Base-by-base conservation (phyloP, 2,329 filamentous ascomycete species). In the Dactylellina cionopaga region DNA sequence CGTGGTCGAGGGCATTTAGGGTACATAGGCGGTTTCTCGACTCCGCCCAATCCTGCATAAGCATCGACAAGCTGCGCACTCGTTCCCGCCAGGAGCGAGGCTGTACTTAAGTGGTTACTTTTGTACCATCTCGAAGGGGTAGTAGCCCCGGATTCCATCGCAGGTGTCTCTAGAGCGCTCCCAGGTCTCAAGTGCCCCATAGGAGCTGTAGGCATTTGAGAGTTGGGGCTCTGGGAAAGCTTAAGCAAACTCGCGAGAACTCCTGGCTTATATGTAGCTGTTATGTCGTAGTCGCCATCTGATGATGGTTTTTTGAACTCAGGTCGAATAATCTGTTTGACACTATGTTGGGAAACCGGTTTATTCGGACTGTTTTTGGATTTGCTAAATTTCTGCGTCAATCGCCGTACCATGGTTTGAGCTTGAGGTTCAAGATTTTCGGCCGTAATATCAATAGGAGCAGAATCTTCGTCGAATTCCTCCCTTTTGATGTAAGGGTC, bases 191-290 rank as follows among this genome's bases (percentile, higher is more conserved):
- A 58, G 5, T 22, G 31, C 11, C 24, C 1, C 7, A 11, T 41
- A 13, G 27, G 31, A 5, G 22, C 56, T 4, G 39, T 13, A 15
- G 56, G 31, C 6, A 35, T 22, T 15, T 47, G 39, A 17, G 35
- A 44, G 1, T 13, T 29, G 2, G 39, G 41, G 33, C 33, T 27
- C 25, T 49, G 56, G 1, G 56, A 33, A 17, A 71, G 35, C 15
- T 63, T 71, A 5, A 71, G 29, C 10, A 71, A 6, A n/a, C 44
- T 63, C 6, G 65, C 65, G 19, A 71, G 65, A 3, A 63, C 65
- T 3, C 65, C 65, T 17, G 56, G 49, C n/a, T 63, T 56, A 33
- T 51, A 51, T 13, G 15, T 22, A 7, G 51, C 49, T 22, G 31
- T 15, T 5, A 5, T 39, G 7, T 22, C 31, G 9, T 39, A 4